Percentiles rank a stretch among this genome's conserved stretches.
phyloP scores from a whole-genome alignment of 331 rosid species.

The Pyrus hybrid region DNA sequence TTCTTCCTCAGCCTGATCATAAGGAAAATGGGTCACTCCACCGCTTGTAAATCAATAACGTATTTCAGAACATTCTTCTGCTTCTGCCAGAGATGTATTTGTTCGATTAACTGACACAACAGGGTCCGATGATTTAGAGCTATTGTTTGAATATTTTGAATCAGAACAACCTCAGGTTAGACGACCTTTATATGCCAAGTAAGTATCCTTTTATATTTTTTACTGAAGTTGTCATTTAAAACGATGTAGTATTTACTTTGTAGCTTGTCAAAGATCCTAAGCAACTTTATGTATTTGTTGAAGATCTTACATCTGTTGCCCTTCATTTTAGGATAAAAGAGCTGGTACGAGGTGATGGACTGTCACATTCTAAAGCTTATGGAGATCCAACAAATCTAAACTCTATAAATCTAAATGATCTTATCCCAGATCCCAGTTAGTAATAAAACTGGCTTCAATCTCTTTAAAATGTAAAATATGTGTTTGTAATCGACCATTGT shows the following conservation, averaged over 20 bases:
- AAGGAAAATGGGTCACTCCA: slow-evolving; percentile 16
- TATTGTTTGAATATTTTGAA: slow-evolving; percentile 84
- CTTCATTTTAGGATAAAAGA: slow-evolving; percentile 56
- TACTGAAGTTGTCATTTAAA: background rate
- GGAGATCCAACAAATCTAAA: slow-evolving; percentile 61
- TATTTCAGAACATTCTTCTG: slow-evolving; percentile 22
- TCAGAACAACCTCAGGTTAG: slow-evolving; percentile 71
- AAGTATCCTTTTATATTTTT: slow-evolving; percentile 15
- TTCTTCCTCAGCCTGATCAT: slow-evolving; percentile 32
- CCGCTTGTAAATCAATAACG: slow-evolving; percentile 4
- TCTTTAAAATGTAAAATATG: background rate
- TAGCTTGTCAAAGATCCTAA: background rate
- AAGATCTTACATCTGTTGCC: slow-evolving; percentile 20
- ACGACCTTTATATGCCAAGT: slow-evolving; percentile 62
- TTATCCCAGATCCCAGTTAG: slow-evolving; percentile 80
- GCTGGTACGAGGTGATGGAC: slow-evolving; percentile 39
- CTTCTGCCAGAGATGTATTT: slow-evolving; percentile 15
- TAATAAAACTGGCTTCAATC: slow-evolving; percentile 4
- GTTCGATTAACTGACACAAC: slow-evolving; percentile 20
- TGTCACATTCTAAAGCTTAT: slow-evolving; percentile 25
- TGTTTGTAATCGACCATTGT: background rate
- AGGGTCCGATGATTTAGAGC: slow-evolving; percentile 40
- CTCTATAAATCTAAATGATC: slow-evolving; percentile 48
- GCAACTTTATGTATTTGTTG: background rate
- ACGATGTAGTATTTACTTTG: background rate